A percentile compares a stretch with the other conserved stretches of the same genome.
Conservation (phyloP, 495 filamentous ascomycete species). For the Podospora pseudocomata region DNA sequence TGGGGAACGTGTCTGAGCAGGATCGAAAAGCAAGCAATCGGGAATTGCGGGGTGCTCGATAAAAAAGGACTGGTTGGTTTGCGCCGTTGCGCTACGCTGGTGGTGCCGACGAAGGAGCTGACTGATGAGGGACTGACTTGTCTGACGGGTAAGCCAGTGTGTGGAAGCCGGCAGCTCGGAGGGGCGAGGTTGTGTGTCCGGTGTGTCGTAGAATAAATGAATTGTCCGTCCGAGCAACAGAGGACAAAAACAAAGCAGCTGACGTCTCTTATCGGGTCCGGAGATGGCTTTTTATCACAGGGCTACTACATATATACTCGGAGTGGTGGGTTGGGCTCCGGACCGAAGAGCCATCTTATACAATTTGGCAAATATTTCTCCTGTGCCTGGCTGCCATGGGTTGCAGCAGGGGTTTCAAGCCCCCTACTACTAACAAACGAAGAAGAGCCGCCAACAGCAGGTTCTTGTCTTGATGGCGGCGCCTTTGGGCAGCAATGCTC, state of each 20-base stretch:
- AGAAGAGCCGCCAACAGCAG: not conserved
- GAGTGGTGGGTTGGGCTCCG: constrained; percentile 24
- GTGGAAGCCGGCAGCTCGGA: constrained; percentile 24
- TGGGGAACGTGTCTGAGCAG: constrained; percentile 28
- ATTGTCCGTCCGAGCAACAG: constrained; percentile 1
- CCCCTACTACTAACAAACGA: not conserved
- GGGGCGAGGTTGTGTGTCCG: constrained; percentile 16
- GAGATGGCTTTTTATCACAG: not conserved
- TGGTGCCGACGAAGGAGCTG: constrained; percentile 19
- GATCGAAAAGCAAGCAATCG: constrained; percentile 15
- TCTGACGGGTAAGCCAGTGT: not conserved
- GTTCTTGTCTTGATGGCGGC: constrained; percentile 13
- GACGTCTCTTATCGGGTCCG: not conserved
- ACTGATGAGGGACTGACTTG: constrained; percentile 2
- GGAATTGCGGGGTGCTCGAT: constrained; percentile 14
- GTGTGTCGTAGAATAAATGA: constrained; percentile 1
- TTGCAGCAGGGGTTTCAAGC: constrained; percentile 13
- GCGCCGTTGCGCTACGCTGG: constrained; percentile 21
- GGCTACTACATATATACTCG: not conserved
- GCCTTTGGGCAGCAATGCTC: constrained; percentile 52
- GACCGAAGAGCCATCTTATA: constrained; percentile 39
- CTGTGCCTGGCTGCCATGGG: constrained; percentile 5
- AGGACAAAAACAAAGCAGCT: not conserved
- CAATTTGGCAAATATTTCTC: constrained; percentile 22
- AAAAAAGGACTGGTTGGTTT: constrained; percentile 13